Conservation (phyloP, 2,329 filamentous ascomycete genomes). For the Byssothecium circinans region DNA sequence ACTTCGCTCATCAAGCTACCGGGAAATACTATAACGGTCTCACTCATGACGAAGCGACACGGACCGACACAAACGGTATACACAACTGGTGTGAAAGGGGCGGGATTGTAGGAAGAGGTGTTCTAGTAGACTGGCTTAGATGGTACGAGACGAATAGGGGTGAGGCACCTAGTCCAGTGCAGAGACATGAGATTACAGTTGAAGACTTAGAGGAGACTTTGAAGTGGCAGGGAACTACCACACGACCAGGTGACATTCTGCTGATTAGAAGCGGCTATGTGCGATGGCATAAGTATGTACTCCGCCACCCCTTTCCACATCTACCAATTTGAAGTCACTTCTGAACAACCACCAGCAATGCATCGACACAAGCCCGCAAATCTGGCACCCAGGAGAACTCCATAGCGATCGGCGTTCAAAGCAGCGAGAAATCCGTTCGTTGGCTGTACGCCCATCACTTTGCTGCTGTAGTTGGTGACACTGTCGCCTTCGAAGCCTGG, state of each 20-base stretch:
- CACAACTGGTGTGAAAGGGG: slow-evolving; percentile 43
- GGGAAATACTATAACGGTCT: slow-evolving; percentile 36
- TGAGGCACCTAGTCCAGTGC: slow-evolving; percentile 27
- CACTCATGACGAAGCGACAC: slow-evolving; percentile 29
- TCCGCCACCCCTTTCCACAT: not conserved
- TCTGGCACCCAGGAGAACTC: slow-evolving; percentile 36
- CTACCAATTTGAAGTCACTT: not conserved
- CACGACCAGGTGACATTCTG: slow-evolving; percentile 38
- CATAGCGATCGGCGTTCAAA: slow-evolving; percentile 38
- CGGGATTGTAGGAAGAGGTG: slow-evolving; percentile 39
- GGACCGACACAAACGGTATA: slow-evolving; percentile 32
- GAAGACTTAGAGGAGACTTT: slow-evolving; percentile 33
- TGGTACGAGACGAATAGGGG: slow-evolving; percentile 38
- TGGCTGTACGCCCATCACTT: slow-evolving; percentile 45
- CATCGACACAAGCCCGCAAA: slow-evolving; percentile 28
- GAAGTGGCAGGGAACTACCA: slow-evolving; percentile 33
- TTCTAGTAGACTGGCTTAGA: slow-evolving; percentile 36
- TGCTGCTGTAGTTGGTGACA: slow-evolving; percentile 42
- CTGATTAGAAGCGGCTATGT: slow-evolving; percentile 50
- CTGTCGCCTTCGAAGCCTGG: slow-evolving; percentile 45
- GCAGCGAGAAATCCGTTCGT: slow-evolving; percentile 33
- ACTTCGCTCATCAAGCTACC: slow-evolving; percentile 37
- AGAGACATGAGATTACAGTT: slow-evolving; percentile 33
- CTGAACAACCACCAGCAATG: slow-evolving; percentile 19
- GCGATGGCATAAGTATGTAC: slow-evolving; percentile 42